Base-by-base conservation (phyloP, 2,329 filamentous ascomycete genomes). In the Ceratocystis variospora region DNA sequence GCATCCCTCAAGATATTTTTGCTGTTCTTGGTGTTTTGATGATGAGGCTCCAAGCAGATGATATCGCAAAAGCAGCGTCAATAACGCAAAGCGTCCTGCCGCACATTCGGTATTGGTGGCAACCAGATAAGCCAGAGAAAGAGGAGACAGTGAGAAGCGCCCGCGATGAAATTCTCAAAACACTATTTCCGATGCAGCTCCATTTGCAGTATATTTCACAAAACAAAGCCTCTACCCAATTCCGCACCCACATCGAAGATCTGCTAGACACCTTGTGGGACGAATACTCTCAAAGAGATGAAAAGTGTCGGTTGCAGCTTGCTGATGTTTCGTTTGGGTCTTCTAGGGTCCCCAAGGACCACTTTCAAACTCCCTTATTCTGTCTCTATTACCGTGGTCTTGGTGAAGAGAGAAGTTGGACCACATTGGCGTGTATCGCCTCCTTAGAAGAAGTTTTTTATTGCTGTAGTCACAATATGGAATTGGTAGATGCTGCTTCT, bases 101-200 rank as follows among this genome's bases (percentile, higher is more conserved):
- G 0, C 74, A 92, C 57, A 84, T 96, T 69, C 83, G 82, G 66
- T 81, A 83, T 62, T 84, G 90, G 76, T 99, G 93, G 92, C 80
- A 85, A 69, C 81, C 83, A n/a, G 89, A 88, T 70, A 82, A 83
- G 59, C 75, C 81, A 31, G 80, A 82, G 15, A 80, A 85, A 70
- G 80, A 85, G 69, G 81, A 83, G 71, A 80, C 83, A 71, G 80
- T 84, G 69, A 84, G 81, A 69, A 79, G 79, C 1, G 74, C 94
- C 62, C 85, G 87, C 70, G 88, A 93, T 69, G 90, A 91, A 73
- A 87, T 96, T 73, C 79, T 95, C 44, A 85, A 85, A 70, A 84
- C 84, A 0, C 77, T 96, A 33, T 84, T 88, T 69, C 78, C 83
- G n/a, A 79, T 86, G 41, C 81, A 84, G 69, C 76, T 87, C 7